Percentiles rank a stretch among this genome's conserved stretches.
These are phyloP conservation scores for Colletotrichum limetticola DNA, from an alignment of 2,329 filamentous ascomycete species.

Conservation along the genomic window DNA sequence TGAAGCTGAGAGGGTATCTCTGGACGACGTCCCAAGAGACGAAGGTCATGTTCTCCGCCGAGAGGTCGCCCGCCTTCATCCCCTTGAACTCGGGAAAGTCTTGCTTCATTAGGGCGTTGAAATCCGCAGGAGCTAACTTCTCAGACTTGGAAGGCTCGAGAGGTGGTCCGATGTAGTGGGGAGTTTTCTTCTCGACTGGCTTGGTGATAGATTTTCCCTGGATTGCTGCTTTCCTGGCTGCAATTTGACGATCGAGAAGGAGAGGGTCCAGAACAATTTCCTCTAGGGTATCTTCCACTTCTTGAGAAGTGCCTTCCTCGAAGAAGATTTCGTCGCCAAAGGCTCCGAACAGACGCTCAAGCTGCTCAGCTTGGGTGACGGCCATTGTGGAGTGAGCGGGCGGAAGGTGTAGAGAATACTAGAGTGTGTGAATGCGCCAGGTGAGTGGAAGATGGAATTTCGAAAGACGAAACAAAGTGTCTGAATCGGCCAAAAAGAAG, in stretches of 20 bases:
- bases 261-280: slow-evolving; percentile 8
- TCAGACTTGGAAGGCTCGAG: slow-evolving; percentile 20
- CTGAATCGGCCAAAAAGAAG: background rate
- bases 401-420: no score
- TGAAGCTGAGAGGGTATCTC: slow-evolving; percentile 69
- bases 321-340: slow-evolving; percentile 4
- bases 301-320: background rate
- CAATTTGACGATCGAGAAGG: slow-evolving; percentile 17
- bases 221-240: slow-evolving; percentile 9
- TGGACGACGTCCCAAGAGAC: slow-evolving; percentile 64
- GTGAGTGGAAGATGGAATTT: no score
- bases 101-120: slow-evolving; percentile 14
- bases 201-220: slow-evolving; percentile 6
- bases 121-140: slow-evolving; percentile 13
- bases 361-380: background rate
- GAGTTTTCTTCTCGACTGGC: background rate
- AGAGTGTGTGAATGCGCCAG: no score
- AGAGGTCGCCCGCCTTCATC: slow-evolving; percentile 33
- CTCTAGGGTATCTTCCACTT: background rate
- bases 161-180: background rate
- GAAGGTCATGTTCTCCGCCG: slow-evolving; percentile 49
- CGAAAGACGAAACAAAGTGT: background rate
- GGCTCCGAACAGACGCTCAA: background rate
- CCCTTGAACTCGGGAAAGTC: slow-evolving; percentile 24
- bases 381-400: background rate